phyloP scores from a whole-genome alignment of 139 green algal genomes.

The Tetradesmus lagerheimii region DNA sequence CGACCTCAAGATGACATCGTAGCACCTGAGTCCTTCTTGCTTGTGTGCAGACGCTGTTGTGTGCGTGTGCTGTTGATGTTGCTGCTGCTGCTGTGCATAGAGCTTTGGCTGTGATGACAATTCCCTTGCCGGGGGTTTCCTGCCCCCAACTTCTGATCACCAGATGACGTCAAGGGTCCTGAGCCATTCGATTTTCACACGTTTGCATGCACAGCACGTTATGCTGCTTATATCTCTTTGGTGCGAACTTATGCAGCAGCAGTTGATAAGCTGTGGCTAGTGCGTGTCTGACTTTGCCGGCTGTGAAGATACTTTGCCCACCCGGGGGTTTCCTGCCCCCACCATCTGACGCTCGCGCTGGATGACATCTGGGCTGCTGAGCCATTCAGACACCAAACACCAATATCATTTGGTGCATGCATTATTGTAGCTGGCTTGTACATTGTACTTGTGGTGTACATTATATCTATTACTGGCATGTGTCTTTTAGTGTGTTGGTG shows the following conservation, averaged over 20 bases:
- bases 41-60: not conserved
- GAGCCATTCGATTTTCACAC: not conserved
- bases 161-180: constrained; percentile 20
- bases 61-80: not conserved
- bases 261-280: not conserved
- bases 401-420: not conserved
- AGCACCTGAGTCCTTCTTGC: constrained; percentile 14
- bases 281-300: not conserved
- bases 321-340: constrained; percentile 45
- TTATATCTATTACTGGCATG: too few relatives aligned
- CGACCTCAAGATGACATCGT: not conserved
- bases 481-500: not conserved
- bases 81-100: not conserved
- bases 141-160: constrained; percentile 29
- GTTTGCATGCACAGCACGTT: too few relatives aligned
- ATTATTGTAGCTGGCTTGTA: not conserved
- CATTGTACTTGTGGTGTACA: not conserved
- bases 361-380: constrained; percentile 44
- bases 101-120: constrained; percentile 29
- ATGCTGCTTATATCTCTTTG: too few relatives aligned
- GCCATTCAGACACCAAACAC: not conserved
- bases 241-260: too few relatives aligned
- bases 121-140: constrained; percentile 31
- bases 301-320: constrained; percentile 34
- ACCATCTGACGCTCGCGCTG: not conserved